These are phyloP conservation scores for Exophiala aquamarina DNA, from an alignment of 2,329 filamentous ascomycete species.

Conservation along the genomic window DNA sequence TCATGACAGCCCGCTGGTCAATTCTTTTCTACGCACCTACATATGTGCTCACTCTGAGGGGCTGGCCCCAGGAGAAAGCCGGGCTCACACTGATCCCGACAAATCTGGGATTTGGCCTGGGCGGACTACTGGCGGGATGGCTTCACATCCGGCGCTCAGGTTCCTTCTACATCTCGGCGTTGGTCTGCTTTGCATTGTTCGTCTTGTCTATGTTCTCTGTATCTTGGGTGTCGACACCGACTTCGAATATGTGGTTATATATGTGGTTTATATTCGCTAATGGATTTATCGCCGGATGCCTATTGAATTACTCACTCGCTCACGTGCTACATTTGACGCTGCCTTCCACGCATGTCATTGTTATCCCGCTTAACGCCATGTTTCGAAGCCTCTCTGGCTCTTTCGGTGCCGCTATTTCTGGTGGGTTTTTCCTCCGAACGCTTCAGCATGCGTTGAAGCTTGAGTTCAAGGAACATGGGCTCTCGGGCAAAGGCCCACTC, in stretches of 20 bases:
- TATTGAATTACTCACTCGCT: constrained; percentile 77
- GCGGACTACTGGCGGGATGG: constrained; percentile 71
- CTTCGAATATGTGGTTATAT: constrained; percentile 53
- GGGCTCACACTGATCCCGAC: constrained; percentile 79
- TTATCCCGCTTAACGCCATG: constrained; percentile 73
- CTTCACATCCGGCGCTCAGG: constrained; percentile 72
- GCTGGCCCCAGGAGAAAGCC: constrained; percentile 67
- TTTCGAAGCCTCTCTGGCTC: constrained; percentile 80
- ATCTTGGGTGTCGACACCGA: constrained; percentile 55
- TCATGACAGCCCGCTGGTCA: constrained; percentile 80
- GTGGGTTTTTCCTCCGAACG: constrained; percentile 69
- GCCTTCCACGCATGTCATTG: constrained; percentile 68
- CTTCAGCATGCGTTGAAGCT: constrained; percentile 56
- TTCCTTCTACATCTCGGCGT: constrained; percentile 67
- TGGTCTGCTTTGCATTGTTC: constrained; percentile 64
- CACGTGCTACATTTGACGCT: constrained; percentile 73
- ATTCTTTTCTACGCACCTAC: constrained; percentile 80
- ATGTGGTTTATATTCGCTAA: constrained; percentile 59
- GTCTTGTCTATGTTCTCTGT: constrained; percentile 59
- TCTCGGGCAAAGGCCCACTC: constrained; percentile 43
- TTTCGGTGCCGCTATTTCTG: constrained; percentile 77
- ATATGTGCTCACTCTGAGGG: constrained; percentile 73
- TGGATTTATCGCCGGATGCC: constrained; percentile 70
- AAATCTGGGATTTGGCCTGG: constrained; percentile 74
- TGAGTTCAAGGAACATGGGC: constrained; percentile 54